Base-by-base conservation (phyloP, 139 green algal species). In the Closterium sp. region DNA sequence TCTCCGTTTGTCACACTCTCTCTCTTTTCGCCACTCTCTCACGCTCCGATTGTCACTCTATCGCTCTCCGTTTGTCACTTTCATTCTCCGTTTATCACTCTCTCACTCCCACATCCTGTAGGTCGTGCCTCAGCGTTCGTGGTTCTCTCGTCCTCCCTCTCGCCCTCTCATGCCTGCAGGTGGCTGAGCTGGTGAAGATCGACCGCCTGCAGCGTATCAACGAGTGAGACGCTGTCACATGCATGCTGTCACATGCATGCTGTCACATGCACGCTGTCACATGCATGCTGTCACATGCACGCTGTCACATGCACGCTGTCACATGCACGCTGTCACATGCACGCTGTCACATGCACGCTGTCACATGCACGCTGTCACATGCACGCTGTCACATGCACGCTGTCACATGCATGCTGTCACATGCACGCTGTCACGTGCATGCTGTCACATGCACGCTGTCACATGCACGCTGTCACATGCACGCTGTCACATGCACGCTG, bases 201-300 rank as follows among this genome's bases (percentile, higher is more conserved):
- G 98, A 99, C 96, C 93, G 98, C 3, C 96, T 99, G 6, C 96
- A 98, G 92, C 96, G 97, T 33, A 94, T 99, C 16, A 99, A 99
- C 92, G 91, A 91, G 86, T 93, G 87, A 91, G 84, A 55, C 6
- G 36, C 25, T 7, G 3, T 84, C 8, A 84, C 69, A 6, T 84
- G 69, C 69, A 7, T 4, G 12, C 10, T 83, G 64, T 84, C 69
- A 84, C 69, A 33, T n/a, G 69, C 69, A 83, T 10, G 64, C 12
- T 28, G 10, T 16, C 64, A 83, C 16, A 83, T 10, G 64, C 12
- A 83, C 12, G 64, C 16, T 28, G 64, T 28, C 64, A 83, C 64
- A 28, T 12, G 69, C 28, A 55, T 55, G 36, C 25, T 7, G 3
- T 84, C 8, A 84, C 69, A 6, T 84, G 69, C 69, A 7, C 25